These are phyloP conservation scores for Fusarium annulatum DNA, from an alignment of 2,329 filamentous ascomycete genomes.

Conservation along the genomic window DNA sequence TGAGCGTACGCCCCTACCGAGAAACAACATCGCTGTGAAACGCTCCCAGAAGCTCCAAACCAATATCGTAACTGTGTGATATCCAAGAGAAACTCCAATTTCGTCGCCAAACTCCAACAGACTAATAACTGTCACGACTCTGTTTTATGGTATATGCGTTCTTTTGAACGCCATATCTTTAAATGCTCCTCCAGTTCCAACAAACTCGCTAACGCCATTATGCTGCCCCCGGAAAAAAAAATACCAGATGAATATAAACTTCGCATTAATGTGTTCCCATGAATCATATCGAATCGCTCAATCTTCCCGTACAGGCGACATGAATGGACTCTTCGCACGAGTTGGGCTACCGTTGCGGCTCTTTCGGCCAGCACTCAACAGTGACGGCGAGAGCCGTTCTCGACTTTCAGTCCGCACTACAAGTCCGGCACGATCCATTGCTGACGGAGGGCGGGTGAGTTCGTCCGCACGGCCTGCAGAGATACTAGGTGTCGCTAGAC, in stretches of 20 bases:
- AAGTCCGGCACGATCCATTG: constrained; percentile 76
- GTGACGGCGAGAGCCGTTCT: constrained; percentile 74
- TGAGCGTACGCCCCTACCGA: background rate
- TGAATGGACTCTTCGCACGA: constrained; percentile 67
- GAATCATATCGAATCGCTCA: constrained; percentile 30
- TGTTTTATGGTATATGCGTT: constrained; percentile 21
- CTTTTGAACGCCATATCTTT: constrained; percentile 25
- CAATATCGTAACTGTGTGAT: background rate
- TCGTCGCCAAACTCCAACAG: background rate
- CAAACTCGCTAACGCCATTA: constrained; percentile 22
- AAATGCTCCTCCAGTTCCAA: background rate
- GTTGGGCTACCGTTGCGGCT: constrained; percentile 69
- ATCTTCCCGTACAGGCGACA: constrained; percentile 61
- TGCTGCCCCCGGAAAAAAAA: background rate
- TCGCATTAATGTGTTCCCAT: background rate
- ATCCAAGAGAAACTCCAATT: constrained; percentile 5
- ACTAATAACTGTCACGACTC: constrained; percentile 14
- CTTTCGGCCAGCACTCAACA: constrained; percentile 66
- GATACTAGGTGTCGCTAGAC: constrained; percentile 74
- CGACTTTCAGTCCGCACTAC: constrained; percentile 86
- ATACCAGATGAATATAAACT: background rate
- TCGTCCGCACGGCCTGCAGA: constrained; percentile 65
- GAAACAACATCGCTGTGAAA: background rate
- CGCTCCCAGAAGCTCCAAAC: background rate
- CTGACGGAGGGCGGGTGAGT: constrained; percentile 52